Base-by-base conservation (phyloP, 371 early-diverging fungal genomes). In the Coemansia sp. region DNA sequence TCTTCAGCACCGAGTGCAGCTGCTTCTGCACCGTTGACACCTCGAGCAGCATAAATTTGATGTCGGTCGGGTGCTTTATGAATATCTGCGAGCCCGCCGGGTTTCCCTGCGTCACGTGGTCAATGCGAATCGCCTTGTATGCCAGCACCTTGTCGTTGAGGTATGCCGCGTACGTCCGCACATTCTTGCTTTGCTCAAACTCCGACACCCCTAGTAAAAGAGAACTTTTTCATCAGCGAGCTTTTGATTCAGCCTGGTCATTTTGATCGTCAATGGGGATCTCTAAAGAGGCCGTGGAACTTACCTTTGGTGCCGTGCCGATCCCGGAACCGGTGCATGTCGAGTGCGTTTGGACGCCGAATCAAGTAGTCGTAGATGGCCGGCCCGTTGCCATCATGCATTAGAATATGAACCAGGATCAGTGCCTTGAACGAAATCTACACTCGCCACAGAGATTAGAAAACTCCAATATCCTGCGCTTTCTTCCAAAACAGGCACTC, bases 401-500 rank as follows among this genome's bases (percentile, higher is more conserved):
- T 86, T 67, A 96, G 77, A 32, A 91, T 86, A 69, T 96, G 97
- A 18, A 93, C 80, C 36, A 93, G 82, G 55, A 93, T 86, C 46
- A 96, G 82, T 0, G 92, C 84, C 74, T 96, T 96, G 82, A 94
- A 92, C 4, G 88, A 89, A n/a, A 91, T 87, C 94, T 93, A 80
- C 38, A 58, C 81, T 62, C 83, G 90, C 92, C 64, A 90, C 87
- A 50, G 11, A 53, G 36, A 37, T 24, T 24, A 24, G 24, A 24
- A 24, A 24, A 24, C 24, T 24, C 24, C 24, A 24, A 24, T 24
- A 24, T 24, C 24, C 24, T 24, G 24, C 24, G 24, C 24, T 24
- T 1, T 1, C 24, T 24, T 24, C 24, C 24, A 24, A 24, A 24
- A 24, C 24, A 24, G 24, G 24, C 24, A 24, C 24, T 24, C 24